Conservation (phyloP, 352 stramenopile genomes). For the Globisporangium rhizosaccharum region DNA sequence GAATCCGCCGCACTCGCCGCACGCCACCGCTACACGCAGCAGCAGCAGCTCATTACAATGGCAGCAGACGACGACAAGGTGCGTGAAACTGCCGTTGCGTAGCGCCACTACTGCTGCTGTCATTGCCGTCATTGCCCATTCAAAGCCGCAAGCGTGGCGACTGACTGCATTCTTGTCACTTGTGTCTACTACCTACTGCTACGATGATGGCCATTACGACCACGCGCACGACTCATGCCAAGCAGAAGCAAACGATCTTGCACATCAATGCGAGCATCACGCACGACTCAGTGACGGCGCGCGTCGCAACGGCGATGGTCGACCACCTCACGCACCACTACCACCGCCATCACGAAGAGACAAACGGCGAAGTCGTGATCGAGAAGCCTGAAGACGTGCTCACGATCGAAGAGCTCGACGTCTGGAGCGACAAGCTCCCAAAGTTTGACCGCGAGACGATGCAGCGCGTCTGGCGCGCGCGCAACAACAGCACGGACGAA, state of each 20-base stretch:
- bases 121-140: too few relatives aligned
- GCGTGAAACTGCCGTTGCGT: too few relatives aligned
- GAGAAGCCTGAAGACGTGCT: slow-evolving; percentile 44
- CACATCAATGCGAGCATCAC: slow-evolving; percentile 80
- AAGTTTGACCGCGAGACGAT: slow-evolving; percentile 74
- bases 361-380: slow-evolving; percentile 7
- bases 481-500: slow-evolving; percentile 53
- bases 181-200: too few relatives aligned
- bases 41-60: too few relatives aligned
- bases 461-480: slow-evolving; percentile 59
- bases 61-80: too few relatives aligned
- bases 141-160: too few relatives aligned
- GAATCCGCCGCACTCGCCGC: too few relatives aligned
- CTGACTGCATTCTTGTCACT: too few relatives aligned
- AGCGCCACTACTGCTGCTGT: too few relatives aligned
- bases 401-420: slow-evolving; percentile 62
- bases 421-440: slow-evolving; percentile 54
- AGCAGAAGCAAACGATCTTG: slow-evolving; percentile 65
- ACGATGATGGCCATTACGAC: too few relatives aligned
- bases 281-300: slow-evolving; percentile 60
- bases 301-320: slow-evolving; percentile 60
- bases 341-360: slow-evolving; percentile 42
- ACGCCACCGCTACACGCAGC: too few relatives aligned
- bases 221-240: too few relatives aligned
- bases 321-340: slow-evolving; percentile 73